phyloP scores from a whole-genome alignment of 805 yeast genomes.

The Wickerhamomyces chambardii region DNA sequence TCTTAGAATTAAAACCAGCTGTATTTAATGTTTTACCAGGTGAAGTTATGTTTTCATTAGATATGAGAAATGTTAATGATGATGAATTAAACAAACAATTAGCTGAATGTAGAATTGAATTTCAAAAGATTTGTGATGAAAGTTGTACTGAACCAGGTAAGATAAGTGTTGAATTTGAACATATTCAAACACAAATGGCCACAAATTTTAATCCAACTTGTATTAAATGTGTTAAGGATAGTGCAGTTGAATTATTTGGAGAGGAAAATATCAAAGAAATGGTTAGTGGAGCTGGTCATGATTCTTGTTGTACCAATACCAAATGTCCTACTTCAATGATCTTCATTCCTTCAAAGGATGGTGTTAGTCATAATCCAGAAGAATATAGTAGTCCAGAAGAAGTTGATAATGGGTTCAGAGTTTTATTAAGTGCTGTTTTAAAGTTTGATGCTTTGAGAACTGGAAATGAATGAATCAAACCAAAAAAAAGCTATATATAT shows the following conservation, averaged over 20 bases:
- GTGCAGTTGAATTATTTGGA: constrained; percentile 43
- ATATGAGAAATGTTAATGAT: constrained; percentile 47
- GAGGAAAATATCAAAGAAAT: constrained; percentile 33
- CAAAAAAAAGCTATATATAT: too few relatives aligned
- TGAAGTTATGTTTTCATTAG: constrained; percentile 48
- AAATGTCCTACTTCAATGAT: constrained; percentile 67
- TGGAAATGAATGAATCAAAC: not conserved
- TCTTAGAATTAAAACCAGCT: constrained; percentile 46
- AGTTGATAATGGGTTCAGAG: constrained; percentile 50
- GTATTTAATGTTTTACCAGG: constrained; percentile 65
- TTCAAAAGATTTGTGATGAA: constrained; percentile 24
- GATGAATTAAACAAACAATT: constrained; percentile 27
- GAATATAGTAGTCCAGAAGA: constrained; percentile 62
- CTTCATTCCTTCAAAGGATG: constrained; percentile 61
- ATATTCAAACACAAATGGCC: constrained; percentile 43
- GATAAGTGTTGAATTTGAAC: constrained; percentile 31
- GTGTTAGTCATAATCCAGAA: constrained; percentile 57
- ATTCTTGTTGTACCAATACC: constrained; percentile 49
- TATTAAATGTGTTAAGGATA: constrained; percentile 38
- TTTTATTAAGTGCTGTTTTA: constrained; percentile 41
- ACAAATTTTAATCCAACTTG: constrained; percentile 46
- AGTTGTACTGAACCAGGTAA: constrained; percentile 13
- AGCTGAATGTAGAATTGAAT: constrained; percentile 27
- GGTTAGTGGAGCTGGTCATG: constrained; percentile 70
- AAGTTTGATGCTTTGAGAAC: constrained; percentile 22